phyloP scores from a whole-genome alignment of 306 rosid genomes.

The Senna tora region DNA sequence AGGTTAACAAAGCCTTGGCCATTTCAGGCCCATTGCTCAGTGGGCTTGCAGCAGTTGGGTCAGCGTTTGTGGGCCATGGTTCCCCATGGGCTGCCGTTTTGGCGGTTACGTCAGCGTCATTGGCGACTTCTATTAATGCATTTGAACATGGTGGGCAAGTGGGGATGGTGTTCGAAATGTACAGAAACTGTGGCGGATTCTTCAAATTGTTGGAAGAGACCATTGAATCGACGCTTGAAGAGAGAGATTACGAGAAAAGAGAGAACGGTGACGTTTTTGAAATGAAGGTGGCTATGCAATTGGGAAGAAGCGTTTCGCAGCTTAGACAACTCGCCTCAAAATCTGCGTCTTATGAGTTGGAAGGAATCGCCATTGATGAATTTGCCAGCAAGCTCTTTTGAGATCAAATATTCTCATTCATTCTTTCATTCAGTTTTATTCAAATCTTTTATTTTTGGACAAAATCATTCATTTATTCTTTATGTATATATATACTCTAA shows the following conservation, averaged over 20 bases:
- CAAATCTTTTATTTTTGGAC: too few relatives aligned
- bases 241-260: constrained; percentile 46
- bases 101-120: constrained; percentile 51
- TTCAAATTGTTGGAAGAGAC: constrained; percentile 31
- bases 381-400: background rate
- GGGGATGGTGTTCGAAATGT: constrained; percentile 69
- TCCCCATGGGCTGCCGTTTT: constrained; percentile 24
- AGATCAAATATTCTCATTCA: too few relatives aligned
- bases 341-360: constrained; percentile 33
- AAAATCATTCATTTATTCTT: too few relatives aligned
- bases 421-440: too few relatives aligned
- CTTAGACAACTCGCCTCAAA: constrained; percentile 44
- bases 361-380: background rate
- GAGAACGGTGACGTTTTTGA: constrained; percentile 52
- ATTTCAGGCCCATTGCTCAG: constrained; percentile 55
- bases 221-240: constrained; percentile 44
- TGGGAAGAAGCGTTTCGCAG: constrained; percentile 53
- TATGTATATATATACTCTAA: too few relatives aligned
- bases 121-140: constrained; percentile 48
- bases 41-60: constrained; percentile 57
- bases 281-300: constrained; percentile 47
- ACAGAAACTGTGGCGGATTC: constrained; percentile 45
- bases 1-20: constrained; percentile 51
- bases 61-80: constrained; percentile 42
- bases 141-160: constrained; percentile 69